These are phyloP conservation scores for Colletotrichum falcatum DNA, from an alignment of 2,329 filamentous ascomycete genomes.

Conservation along the genomic window DNA sequence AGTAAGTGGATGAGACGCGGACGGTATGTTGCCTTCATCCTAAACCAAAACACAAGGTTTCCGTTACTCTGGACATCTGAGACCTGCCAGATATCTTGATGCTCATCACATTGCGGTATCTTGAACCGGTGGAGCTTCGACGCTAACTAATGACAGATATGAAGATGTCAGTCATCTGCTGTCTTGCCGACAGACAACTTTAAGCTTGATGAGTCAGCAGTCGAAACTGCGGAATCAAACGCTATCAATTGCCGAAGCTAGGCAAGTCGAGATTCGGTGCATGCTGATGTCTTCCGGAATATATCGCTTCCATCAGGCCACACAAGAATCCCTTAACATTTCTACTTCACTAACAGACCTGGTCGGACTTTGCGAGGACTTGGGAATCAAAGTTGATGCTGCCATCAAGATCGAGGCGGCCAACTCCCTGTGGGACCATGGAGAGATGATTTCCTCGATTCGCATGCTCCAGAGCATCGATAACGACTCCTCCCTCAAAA, in stretches of 20 bases:
- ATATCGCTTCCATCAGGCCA: constrained; percentile 81
- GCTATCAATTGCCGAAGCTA: constrained; percentile 72
- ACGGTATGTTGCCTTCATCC: constrained; percentile 65
- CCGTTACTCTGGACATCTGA: constrained; percentile 34
- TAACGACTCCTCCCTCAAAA: constrained; percentile 68
- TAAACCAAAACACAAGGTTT: neutral
- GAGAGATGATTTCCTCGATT: constrained; percentile 90
- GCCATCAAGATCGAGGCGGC: constrained; percentile 85
- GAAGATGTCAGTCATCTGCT: constrained; percentile 84
- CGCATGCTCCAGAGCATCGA: constrained; percentile 85
- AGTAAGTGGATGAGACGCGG: constrained; percentile 86
- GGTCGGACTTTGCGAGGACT: constrained; percentile 73
- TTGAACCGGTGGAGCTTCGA: neutral
- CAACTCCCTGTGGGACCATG: constrained; percentile 93
- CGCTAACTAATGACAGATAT: constrained; percentile 62
- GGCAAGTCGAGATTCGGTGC: constrained; percentile 80
- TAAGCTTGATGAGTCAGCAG: constrained; percentile 82
- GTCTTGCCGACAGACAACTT: constrained; percentile 84
- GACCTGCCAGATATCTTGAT: too few species aligned
- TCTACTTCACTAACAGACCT: constrained; percentile 86
- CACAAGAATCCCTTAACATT: constrained; percentile 88
- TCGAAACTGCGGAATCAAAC: constrained; percentile 70
- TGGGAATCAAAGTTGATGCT: constrained; percentile 83
- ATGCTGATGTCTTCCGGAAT: constrained; percentile 80
- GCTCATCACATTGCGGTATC: neutral